Evolutionary conservation across 495 filamentous ascomycete genomes (phyloP).

Genomic region (Hypoxylon intermedium): DNA sequence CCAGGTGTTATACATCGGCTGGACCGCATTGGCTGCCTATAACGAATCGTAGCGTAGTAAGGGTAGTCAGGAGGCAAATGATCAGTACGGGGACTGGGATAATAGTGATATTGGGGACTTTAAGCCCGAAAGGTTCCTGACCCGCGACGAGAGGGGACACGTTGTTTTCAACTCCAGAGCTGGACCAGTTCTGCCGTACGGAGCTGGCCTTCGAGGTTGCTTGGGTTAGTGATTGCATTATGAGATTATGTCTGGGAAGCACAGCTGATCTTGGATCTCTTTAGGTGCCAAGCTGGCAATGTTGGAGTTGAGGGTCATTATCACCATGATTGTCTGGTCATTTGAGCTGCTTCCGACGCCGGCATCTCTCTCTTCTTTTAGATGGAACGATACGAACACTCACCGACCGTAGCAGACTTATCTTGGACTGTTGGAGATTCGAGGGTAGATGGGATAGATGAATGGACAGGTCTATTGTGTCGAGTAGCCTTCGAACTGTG

Average conservation of each 20-base stretch:
- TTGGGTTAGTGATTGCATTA: neutral
- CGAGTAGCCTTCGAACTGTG: too few relatives aligned
- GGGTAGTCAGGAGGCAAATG: too few relatives aligned
- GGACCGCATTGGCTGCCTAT: too few relatives aligned
- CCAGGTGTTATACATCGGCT: too few relatives aligned
- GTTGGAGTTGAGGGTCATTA: neutral
- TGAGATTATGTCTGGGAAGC: neutral
- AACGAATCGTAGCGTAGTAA: too few relatives aligned
- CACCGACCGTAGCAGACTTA: neutral
- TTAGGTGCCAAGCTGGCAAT: neutral
- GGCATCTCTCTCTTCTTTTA: neutral
- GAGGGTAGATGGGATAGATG: neutral
- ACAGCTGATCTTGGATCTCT: neutral
- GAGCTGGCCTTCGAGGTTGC: neutral
- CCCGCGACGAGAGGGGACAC: neutral
- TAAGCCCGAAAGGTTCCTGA: too few relatives aligned
- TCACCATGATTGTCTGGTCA: neutral
- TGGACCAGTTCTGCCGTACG: neutral
- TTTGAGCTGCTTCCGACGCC: neutral
- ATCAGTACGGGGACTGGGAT: too few relatives aligned
- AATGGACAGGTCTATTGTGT: neutral
- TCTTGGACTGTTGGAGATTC: neutral
- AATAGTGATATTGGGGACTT: too few relatives aligned
- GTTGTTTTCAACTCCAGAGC: neutral
- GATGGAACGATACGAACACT: neutral